Percentiles rank a stretch among this genome's conserved stretches.
phyloP scores from a whole-genome alignment of 345 rosid genomes.

The Isatis tinctoria region DNA sequence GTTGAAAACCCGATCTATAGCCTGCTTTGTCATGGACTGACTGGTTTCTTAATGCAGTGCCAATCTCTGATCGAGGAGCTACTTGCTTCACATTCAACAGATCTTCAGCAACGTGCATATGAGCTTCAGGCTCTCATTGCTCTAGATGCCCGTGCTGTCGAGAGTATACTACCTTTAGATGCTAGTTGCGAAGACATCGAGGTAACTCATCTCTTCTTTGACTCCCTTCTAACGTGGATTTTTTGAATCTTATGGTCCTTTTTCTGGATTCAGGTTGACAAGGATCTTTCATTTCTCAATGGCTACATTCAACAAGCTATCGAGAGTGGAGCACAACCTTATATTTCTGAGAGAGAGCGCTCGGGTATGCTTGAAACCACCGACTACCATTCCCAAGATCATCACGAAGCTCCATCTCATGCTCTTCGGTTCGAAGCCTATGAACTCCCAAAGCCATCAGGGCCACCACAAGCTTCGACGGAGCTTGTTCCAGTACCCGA shows the following conservation, averaged over 20 bases:
- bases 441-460: constrained; percentile 77
- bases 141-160: constrained; percentile 66
- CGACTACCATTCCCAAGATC: constrained; percentile 56
- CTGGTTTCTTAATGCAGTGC: constrained; percentile 52
- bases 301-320: constrained; percentile 64
- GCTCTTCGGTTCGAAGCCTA: constrained; percentile 94
- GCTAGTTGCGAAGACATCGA: constrained; percentile 97
- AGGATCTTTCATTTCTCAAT: constrained; percentile 70
- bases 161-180: constrained; percentile 69
- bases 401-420: constrained; percentile 58
- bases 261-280: constrained; percentile 64
- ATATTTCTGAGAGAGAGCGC: constrained; percentile 77
- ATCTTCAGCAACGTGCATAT: constrained; percentile 97
- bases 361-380: constrained; percentile 45
- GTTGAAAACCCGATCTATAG: not conserved
- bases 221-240: not conserved
- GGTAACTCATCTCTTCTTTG: constrained; percentile 38
- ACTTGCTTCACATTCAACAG: constrained; percentile 92
- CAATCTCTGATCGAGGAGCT: constrained; percentile 87
- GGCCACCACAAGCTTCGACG: constrained; percentile 42
- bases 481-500: constrained; percentile 79
- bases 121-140: constrained; percentile 77
- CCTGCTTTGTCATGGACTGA: constrained; percentile 18
- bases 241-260: constrained; percentile 13
- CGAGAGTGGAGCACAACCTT: constrained; percentile 78